phyloP scores from a whole-genome alignment of 495 filamentous ascomycete species.

The Sordaria brevicollis region DNA sequence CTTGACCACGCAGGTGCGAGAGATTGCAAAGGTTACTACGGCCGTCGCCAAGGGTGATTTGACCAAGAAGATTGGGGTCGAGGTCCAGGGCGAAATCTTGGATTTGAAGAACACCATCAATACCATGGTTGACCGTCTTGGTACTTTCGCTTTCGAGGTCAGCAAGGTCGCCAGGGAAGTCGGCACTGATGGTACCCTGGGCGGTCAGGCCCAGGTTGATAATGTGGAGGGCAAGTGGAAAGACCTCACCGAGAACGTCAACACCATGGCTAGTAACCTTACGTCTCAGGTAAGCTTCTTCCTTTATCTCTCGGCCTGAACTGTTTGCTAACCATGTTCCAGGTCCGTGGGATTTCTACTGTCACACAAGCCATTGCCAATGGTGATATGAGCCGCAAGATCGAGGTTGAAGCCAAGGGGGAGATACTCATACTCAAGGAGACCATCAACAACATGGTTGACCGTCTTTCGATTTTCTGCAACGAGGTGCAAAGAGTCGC shows the following conservation, averaged over 20 bases:
- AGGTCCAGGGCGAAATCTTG: constrained; percentile 92
- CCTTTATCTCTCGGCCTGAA: neutral
- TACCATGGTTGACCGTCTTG: constrained; percentile 95
- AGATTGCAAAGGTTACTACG: constrained; percentile 96
- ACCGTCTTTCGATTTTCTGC: constrained; percentile 91
- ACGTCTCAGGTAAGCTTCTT: constrained; percentile 55
- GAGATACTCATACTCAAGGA: constrained; percentile 91
- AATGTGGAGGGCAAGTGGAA: constrained; percentile 99
- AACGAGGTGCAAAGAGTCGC: constrained; percentile 93
- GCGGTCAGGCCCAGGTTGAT: constrained; percentile 91
- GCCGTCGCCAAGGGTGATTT: constrained; percentile 92
- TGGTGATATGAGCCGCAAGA: constrained; percentile 88
- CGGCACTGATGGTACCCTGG: constrained; percentile 91
- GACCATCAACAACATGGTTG: constrained; percentile 99
- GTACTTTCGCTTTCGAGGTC: constrained; percentile 96
- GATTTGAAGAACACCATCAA: constrained; percentile 97
- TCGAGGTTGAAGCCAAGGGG: constrained; percentile 89
- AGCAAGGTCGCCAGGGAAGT: constrained; percentile 98
- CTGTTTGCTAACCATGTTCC: constrained; percentile 6
- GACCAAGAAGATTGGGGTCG: constrained; percentile 90
- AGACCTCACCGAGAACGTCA: constrained; percentile 93
- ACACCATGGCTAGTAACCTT: constrained; percentile 91
- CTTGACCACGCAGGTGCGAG: constrained; percentile 92
- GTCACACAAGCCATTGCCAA: constrained; percentile 96
- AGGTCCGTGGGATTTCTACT: constrained; percentile 87